Evolutionary conservation across 805 yeast genomes (phyloP).

Genomic region (Saccharomyces kudriavzevii): DNA sequence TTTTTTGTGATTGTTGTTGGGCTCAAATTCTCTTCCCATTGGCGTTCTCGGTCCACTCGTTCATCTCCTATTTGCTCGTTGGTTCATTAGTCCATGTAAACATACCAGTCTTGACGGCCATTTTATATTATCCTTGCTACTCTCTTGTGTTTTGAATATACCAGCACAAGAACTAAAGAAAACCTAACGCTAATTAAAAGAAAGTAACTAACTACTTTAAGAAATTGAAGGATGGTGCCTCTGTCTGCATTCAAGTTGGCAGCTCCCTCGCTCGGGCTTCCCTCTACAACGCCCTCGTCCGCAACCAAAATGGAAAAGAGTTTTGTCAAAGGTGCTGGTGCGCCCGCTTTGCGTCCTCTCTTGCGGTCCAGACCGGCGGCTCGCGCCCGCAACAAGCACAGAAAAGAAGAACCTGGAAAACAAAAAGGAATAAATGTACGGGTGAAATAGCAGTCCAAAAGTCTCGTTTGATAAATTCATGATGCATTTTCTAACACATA

Average conservation of each 20-base stretch:
- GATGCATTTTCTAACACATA: not conserved
- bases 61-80: not conserved
- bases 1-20: not conserved
- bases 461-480: not conserved
- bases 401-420: not conserved
- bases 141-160: not conserved
- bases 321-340: too few species aligned
- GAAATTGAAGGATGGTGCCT: not conserved
- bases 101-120: constrained; percentile 52
- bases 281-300: not conserved
- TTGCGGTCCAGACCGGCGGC: not conserved
- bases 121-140: constrained; percentile 10
- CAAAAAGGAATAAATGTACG: not conserved
- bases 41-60: not conserved
- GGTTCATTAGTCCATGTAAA: constrained; percentile 5
- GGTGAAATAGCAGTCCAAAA: not conserved
- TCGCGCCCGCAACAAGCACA: not conserved
- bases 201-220: not conserved
- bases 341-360: too few species aligned
- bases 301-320: not conserved
- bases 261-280: not conserved
- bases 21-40: not conserved
- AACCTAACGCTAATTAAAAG: not conserved
- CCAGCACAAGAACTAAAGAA: not conserved
- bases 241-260: not conserved